These are phyloP conservation scores for Talaromyces sp. DNA, from an alignment of 2,329 filamentous ascomycete species.

Conservation along the genomic window DNA sequence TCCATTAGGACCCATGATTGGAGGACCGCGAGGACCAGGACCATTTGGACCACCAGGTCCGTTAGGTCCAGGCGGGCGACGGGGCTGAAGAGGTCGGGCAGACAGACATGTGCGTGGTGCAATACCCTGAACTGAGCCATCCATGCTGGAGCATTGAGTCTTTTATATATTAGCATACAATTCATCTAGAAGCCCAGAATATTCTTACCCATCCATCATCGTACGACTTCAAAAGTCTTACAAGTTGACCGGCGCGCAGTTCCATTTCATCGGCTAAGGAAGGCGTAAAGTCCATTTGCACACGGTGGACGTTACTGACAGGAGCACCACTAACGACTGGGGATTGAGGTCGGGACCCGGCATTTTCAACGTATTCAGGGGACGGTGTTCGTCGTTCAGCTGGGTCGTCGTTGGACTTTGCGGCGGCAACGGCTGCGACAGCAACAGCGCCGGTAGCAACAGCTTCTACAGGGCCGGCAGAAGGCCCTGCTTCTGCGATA, in stretches of 20 bases:
- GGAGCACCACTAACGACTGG: slow-evolving; percentile 55
- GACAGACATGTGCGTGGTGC: slow-evolving; percentile 91
- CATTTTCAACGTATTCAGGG: slow-evolving; percentile 24
- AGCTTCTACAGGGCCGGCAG: slow-evolving; percentile 7
- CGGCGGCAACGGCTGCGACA: slow-evolving; percentile 27
- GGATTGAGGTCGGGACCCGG: slow-evolving; percentile 39
- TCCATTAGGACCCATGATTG: slow-evolving; percentile 16
- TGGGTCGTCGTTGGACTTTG: slow-evolving; percentile 23
- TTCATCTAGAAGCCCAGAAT: slow-evolving; percentile 17
- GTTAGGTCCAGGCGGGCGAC: slow-evolving; percentile 44
- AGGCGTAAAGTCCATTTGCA: slow-evolving; percentile 90
- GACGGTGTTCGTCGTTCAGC: slow-evolving; percentile 21
- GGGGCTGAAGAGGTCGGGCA: slow-evolving; percentile 83
- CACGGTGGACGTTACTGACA: slow-evolving; percentile 74
- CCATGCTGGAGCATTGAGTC: slow-evolving; percentile 87
- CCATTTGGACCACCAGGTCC: slow-evolving; percentile 34
- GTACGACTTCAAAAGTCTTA: slow-evolving; percentile 89
- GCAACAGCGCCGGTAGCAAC: slow-evolving; percentile 33
- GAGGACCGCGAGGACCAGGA: slow-evolving; percentile 19
- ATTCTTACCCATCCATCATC: slow-evolving; percentile 92
- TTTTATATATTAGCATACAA: slow-evolving; percentile 39
- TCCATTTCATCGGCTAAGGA: slow-evolving; percentile 90
- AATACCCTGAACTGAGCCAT: slow-evolving; percentile 88
- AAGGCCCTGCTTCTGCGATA: neutral
- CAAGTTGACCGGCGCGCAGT: slow-evolving; percentile 74